phyloP scores from a whole-genome alignment of 306 rosid genomes.

The Begonia loranthoides region DNA sequence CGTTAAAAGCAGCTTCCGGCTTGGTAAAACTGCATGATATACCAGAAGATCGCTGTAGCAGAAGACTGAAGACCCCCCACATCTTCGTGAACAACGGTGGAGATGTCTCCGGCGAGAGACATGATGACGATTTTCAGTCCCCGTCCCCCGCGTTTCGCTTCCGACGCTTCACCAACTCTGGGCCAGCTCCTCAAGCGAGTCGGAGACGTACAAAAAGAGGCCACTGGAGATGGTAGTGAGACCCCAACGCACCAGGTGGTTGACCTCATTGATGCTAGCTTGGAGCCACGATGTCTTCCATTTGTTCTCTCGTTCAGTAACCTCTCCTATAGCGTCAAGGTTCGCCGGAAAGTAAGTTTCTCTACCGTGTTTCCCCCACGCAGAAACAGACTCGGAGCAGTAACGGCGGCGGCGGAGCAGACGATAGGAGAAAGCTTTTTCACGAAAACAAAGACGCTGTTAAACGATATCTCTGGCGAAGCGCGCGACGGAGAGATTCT shows the following conservation, averaged over 20 bases:
- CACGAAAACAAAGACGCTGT: conserved; percentile 42
- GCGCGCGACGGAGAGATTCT: conserved; percentile 84
- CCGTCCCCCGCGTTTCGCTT: conserved; percentile 13
- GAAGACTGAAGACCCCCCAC: no score
- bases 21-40: no score
- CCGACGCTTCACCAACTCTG: conserved; percentile 32
- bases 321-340: conserved; percentile 69
- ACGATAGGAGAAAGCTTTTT: conserved; percentile 30
- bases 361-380: conserved; percentile 6
- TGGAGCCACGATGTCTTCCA: conserved; percentile 43
- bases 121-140: conserved; percentile 13
- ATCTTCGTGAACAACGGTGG: conserved; percentile 9
- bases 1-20: no score
- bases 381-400: conserved; percentile 2
- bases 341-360: conserved; percentile 33
- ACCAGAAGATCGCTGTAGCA: no score
- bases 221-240: conserved; percentile 51
- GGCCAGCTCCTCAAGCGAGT: conserved; percentile 70
- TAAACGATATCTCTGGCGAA: conserved; percentile 76
- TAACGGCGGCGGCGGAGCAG: conserved; percentile 3
- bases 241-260: conserved; percentile 62
- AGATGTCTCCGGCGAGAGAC: conserved; percentile 17
- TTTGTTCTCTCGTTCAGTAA: conserved; percentile 63
- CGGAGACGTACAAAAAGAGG: conserved; percentile 53
- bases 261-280: conserved; percentile 18